Evolutionary conservation across 768 basidiomycete species (phyloP).

Genomic region (Butyriboletus loyo): DNA sequence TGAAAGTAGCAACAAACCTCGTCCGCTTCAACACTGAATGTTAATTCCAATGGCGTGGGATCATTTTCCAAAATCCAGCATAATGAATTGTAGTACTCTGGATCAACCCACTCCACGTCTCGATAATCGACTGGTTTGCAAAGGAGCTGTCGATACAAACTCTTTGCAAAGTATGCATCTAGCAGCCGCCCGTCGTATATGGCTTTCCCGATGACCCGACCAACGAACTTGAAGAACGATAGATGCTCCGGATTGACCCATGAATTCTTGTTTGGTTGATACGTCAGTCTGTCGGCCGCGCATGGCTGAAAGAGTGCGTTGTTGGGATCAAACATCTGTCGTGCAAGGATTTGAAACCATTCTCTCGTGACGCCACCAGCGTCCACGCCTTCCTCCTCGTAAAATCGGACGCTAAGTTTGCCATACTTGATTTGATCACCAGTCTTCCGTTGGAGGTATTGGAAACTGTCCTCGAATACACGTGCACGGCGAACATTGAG

Average conservation of each 20-base stretch:
- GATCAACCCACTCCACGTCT: slow-evolving; percentile 97
- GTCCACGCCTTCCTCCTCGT: slow-evolving; percentile 97
- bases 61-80: slow-evolving; percentile 99
- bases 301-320: slow-evolving; percentile 98
- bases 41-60: slow-evolving; percentile 79
- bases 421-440: slow-evolving; percentile 98
- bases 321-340: slow-evolving; percentile 99
- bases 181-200: slow-evolving; percentile 95
- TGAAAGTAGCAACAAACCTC: slow-evolving; percentile 47
- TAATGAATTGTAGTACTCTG: slow-evolving; percentile 96
- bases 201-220: slow-evolving; percentile 95
- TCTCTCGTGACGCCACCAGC: slow-evolving; percentile 97
- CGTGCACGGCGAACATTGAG: slow-evolving; percentile 86
- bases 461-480: slow-evolving; percentile 98
- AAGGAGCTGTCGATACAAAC: slow-evolving; percentile 91
- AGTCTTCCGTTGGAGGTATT: slow-evolving; percentile 80
- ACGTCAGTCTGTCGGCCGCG: slow-evolving; percentile 90
- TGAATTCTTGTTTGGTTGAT: slow-evolving; percentile 93
- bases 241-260: slow-evolving; percentile 95
- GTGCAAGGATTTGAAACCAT: slow-evolving; percentile 97
- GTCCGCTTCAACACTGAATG: slow-evolving; percentile 94
- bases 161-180: slow-evolving; percentile 97
- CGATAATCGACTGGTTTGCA: slow-evolving; percentile 93
- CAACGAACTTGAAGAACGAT: slow-evolving; percentile 98
- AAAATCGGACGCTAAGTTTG: slow-evolving; percentile 94